Evolutionary conservation across 2,329 filamentous ascomycete species (phyloP).

Genomic region (Fusarium incarnatum): DNA sequence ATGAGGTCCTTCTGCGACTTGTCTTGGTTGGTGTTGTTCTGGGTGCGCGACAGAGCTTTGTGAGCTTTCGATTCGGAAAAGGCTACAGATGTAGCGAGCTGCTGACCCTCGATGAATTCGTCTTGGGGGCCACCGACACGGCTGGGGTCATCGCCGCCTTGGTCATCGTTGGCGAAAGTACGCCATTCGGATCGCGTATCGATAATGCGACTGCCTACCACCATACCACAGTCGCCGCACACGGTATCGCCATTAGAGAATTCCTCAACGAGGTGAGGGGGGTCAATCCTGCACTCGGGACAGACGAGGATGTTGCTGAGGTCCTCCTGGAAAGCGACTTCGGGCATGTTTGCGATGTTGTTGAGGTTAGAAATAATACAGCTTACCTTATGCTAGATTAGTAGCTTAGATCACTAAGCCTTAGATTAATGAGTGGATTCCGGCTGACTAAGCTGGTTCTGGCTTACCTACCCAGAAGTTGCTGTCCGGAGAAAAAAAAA

Average conservation of each 20-base stretch:
- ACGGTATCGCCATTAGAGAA: slow-evolving; percentile 93
- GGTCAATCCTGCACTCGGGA: slow-evolving; percentile 88
- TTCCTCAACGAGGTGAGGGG: slow-evolving; percentile 94
- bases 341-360: slow-evolving; percentile 30
- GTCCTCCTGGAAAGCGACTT: slow-evolving; percentile 77
- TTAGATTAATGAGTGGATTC: neutral
- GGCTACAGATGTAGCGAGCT: slow-evolving; percentile 88
- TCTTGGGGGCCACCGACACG: slow-evolving; percentile 97
- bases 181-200: slow-evolving; percentile 98
- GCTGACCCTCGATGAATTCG: slow-evolving; percentile 87
- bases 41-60: slow-evolving; percentile 82
- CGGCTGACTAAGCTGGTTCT: neutral
- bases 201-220: slow-evolving; percentile 90
- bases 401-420: neutral
- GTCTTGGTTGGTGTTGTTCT: slow-evolving; percentile 86
- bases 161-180: slow-evolving; percentile 98
- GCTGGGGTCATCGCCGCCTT: slow-evolving; percentile 94
- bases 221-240: slow-evolving; percentile 90
- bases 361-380: slow-evolving; percentile 6
- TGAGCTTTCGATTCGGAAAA: slow-evolving; percentile 80
- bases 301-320: slow-evolving; percentile 88
- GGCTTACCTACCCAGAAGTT: neutral
- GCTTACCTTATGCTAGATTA: too few species aligned
- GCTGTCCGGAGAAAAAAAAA: neutral
- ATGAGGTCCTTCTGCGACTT: slow-evolving; percentile 86